Percentiles rank a stretch among this genome's conserved stretches.
phyloP scores from a whole-genome alignment of 148 eudicot genomes.

The Vaccinium macrocarpon region DNA sequence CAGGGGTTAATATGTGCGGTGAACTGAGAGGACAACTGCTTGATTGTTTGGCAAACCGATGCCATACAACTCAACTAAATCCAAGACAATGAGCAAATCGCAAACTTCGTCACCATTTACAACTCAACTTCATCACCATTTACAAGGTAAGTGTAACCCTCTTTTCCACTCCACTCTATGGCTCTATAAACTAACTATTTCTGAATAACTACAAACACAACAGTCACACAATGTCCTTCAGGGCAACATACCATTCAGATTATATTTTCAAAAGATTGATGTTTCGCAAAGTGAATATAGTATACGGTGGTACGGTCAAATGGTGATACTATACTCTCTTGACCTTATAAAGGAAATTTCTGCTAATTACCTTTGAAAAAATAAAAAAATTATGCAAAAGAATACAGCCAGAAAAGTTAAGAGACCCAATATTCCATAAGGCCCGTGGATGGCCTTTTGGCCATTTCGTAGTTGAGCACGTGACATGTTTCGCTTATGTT shows the following conservation, averaged over 20 bases:
- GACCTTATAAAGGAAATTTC: not conserved
- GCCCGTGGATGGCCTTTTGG: not conserved
- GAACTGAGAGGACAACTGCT: not conserved
- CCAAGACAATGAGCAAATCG: slow-evolving; percentile 8
- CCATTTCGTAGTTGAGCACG: not conserved
- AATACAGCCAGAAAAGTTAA: not conserved
- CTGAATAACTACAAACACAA: not conserved
- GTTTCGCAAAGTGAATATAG: not conserved
- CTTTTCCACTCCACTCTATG: not conserved
- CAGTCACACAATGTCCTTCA: not conserved
- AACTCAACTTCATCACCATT: not conserved
- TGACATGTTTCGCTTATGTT: not conserved
- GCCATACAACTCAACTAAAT: not conserved
- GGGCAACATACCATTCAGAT: not conserved
- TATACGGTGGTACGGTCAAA: not conserved
- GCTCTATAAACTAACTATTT: not conserved
- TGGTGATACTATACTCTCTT: too few species aligned
- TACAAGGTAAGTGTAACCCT: not conserved
- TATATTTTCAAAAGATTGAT: not conserved
- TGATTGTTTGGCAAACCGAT: not conserved
- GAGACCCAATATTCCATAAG: not conserved
- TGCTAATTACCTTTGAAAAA: not conserved
- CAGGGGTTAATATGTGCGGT: not conserved
- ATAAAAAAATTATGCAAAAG: not conserved
- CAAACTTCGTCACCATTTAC: not conserved